A percentile compares a stretch with the other conserved stretches of the same genome.
Evolutionary conservation across 805 yeast species (phyloP).

Genomic region (Blastobotrys muscicola): DNA sequence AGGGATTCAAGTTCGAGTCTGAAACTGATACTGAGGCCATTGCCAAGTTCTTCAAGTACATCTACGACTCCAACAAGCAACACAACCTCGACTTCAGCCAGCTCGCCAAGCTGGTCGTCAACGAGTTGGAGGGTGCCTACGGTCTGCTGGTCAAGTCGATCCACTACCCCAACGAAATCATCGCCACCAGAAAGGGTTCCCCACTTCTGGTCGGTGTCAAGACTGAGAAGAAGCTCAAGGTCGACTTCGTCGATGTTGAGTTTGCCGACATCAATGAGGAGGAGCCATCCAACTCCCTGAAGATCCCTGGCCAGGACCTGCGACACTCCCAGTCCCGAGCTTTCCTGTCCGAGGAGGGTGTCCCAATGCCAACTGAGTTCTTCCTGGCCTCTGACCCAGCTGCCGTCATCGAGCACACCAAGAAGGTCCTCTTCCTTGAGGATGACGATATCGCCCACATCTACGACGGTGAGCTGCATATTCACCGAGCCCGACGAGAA

Average conservation of each 20-base stretch:
- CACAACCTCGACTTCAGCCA: slow-evolving; percentile 75
- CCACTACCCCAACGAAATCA: slow-evolving; percentile 91
- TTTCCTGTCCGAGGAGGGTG: slow-evolving; percentile 85
- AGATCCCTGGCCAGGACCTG: slow-evolving; percentile 32
- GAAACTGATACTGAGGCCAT: slow-evolving; percentile 98
- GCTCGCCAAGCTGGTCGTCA: slow-evolving; percentile 82
- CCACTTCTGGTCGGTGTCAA: slow-evolving; percentile 96
- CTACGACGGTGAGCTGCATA: slow-evolving; percentile 95
- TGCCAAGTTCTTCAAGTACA: slow-evolving; percentile 87
- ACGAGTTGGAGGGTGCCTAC: slow-evolving; percentile 94
- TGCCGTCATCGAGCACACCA: slow-evolving; percentile 92
- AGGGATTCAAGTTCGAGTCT: slow-evolving; percentile 76
- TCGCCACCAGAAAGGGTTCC: slow-evolving; percentile 97
- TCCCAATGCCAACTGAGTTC: slow-evolving; percentile 90
- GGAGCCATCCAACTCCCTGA: slow-evolving; percentile 1
- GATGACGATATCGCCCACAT: slow-evolving; percentile 99
- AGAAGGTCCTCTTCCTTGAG: slow-evolving; percentile 90
- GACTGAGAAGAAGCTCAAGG: slow-evolving; percentile 89
- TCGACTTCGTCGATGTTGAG: slow-evolving; percentile 97
- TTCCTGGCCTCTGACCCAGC: slow-evolving; percentile 96
- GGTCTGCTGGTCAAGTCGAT: slow-evolving; percentile 87
- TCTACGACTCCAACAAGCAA: slow-evolving; percentile 75
- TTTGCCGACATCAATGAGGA: slow-evolving; percentile 53
- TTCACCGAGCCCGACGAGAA: slow-evolving; percentile 87
- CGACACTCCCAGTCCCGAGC: slow-evolving; percentile 95